phyloP scores from a whole-genome alignment of 129 eudicot genomes.

The Ambrosia artemisiifolia region DNA sequence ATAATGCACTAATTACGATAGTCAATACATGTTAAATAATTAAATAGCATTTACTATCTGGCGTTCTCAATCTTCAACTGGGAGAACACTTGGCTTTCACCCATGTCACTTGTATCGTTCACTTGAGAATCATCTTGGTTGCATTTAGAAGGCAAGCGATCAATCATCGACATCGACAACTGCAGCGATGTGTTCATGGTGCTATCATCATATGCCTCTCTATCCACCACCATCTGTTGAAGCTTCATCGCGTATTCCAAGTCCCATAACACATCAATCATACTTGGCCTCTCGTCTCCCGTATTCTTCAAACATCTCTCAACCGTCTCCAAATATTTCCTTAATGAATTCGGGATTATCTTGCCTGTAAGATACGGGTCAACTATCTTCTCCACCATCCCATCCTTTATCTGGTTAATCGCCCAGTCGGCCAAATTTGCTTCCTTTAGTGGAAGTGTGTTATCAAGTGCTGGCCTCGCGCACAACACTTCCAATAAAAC shows the following conservation, averaged over 20 bases:
- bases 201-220: conserved; percentile 42
- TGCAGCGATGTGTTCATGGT: conserved; percentile 40
- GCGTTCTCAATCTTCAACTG: conserved; percentile 49
- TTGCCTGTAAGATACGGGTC: conserved; percentile 50
- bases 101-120: conserved; percentile 18
- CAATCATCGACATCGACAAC: conserved; percentile 22
- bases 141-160: conserved; percentile 35
- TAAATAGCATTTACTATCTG: conserved; percentile 22
- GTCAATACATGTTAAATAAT: too few species aligned
- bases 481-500: conserved; percentile 66
- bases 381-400: conserved; percentile 38
- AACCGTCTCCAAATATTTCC: conserved; percentile 47
- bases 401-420: conserved; percentile 31
- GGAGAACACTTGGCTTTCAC: conserved; percentile 50
- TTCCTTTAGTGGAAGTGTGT: conserved; percentile 40
- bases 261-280: conserved; percentile 66
- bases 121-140: conserved; percentile 23
- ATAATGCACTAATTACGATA: too few species aligned
- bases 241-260: conserved; percentile 51
- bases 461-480: conserved; percentile 52
- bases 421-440: conserved; percentile 64
- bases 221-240: conserved; percentile 31
- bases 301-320: conserved; percentile 48
- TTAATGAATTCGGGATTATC: conserved; percentile 43
- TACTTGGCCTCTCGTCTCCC: conserved; percentile 63